Evolutionary conservation across 768 basidiomycete genomes (phyloP).

Genomic region (Mycena belliarum): DNA sequence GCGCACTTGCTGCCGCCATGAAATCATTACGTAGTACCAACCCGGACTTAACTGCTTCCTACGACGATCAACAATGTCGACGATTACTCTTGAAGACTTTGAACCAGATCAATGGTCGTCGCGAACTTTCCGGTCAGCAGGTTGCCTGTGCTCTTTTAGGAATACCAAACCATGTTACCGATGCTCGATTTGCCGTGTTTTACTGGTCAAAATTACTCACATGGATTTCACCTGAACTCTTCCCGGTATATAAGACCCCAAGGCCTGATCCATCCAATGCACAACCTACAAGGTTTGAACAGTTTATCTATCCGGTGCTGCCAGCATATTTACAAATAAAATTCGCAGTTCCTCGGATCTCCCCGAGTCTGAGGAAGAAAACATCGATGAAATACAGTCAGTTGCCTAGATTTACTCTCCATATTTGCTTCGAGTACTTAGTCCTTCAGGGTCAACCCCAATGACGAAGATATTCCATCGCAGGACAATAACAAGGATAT

Average conservation of each 20-base stretch:
- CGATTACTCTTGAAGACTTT: conserved; percentile 10
- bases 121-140: conserved; percentile 13
- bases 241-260: background rate
- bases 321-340: no score
- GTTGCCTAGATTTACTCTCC: no score
- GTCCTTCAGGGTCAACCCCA: no score
- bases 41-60: background rate
- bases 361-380: no score
- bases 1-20: conserved; percentile 15
- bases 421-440: no score
- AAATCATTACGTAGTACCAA: no score
- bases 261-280: no score
- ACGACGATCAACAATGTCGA: background rate
- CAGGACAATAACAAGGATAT: background rate
- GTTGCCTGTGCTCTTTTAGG: conserved; percentile 14
- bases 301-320: no score
- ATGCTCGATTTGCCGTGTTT: conserved; percentile 6
- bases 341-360: no score
- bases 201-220: conserved; percentile 11
- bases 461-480: background rate
- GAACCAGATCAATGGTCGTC: no score
- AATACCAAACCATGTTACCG: conserved; percentile 7
- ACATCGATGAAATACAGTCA: no score
- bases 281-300: no score
- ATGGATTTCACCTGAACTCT: conserved; percentile 4